Evolutionary conservation across 805 yeast genomes (phyloP), one percentile per base, ranked within the genome.

Genomic region (Pichia pseudocactophila): DNA sequence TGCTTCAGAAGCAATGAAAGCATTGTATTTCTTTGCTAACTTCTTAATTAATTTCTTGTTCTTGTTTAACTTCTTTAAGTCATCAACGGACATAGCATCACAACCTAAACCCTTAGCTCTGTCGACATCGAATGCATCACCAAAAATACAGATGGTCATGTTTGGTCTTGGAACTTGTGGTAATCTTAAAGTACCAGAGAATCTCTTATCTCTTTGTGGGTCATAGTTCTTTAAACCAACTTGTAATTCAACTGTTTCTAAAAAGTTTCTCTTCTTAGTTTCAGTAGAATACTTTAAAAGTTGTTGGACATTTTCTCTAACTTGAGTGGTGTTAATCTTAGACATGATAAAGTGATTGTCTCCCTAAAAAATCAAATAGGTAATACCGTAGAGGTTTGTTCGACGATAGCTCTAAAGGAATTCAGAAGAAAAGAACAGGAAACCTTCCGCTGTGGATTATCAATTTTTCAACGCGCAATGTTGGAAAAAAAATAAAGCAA

Each of bases 141-240:
- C 99, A 65, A 92, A 92, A 70, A 92, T 88, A 78, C 98, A 92
- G 78, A 92, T 74, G 74, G 97, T 85, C 97, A 92, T 87, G 96
- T 92, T 92, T 77, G 99, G 99, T 82, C 99, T 94, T 78, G 98
- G 98, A 59, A 94, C 96, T 68, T 80, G 82, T 68, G 99, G 99
- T 64, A 92, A 80, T 77, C 82, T 92, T 76, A 92, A 82, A 68
- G 97, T 68, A 78, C 99, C 99, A 70, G 97, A 90, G 97, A 92
- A 92, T 88, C 99, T 97, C 89, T 92, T 92, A 77, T 92, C 99
- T 86, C 98, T 89, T 80, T 92, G 98, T 69, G 99, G 97, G 73
- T 92, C 99, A 76, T 92, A 92, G 95, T 92, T 92, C 89, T 92
- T 92, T 64, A 92, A 82, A 74, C 98, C 98, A 68, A 92, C 95